phyloP scores from a whole-genome alignment of 1,284 basidiomycete genomes.

The Apiotrichum sp. region DNA sequence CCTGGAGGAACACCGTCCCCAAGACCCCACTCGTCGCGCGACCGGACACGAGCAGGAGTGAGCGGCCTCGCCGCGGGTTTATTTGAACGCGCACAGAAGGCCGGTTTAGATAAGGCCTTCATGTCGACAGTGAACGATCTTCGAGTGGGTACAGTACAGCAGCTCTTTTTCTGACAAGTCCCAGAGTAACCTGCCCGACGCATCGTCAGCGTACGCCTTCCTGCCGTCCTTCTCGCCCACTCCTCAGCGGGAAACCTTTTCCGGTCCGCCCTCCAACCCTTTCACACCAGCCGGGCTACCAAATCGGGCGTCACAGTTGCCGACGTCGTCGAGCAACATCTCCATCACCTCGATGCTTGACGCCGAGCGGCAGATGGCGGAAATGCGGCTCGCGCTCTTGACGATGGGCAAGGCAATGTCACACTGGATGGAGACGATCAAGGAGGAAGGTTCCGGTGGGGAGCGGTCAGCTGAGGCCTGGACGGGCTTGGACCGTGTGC shows the following conservation, averaged over 20 bases:
- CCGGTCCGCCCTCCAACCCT: not conserved
- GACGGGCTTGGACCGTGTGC: conserved; percentile 29
- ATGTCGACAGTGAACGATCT: conserved; percentile 43
- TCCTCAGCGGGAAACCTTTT: not conserved
- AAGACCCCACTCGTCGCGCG: not conserved
- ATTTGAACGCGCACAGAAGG: conserved; percentile 45
- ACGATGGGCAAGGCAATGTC: conserved; percentile 45
- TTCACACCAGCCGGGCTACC: conserved; percentile 13
- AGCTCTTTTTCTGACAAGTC: not conserved
- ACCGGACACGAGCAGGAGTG: conserved; percentile 19
- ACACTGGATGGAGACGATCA: conserved; percentile 33
- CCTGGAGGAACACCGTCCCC: not conserved
- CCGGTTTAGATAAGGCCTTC: conserved; percentile 46
- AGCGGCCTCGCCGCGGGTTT: conserved; percentile 42
- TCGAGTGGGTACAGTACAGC: conserved; percentile 22
- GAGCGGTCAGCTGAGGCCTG: conserved; percentile 15
- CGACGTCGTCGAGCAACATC: conserved; percentile 19
- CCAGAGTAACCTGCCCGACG: conserved; percentile 74
- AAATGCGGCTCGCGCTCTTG: conserved; percentile 40
- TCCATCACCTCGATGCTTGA: conserved; percentile 33
- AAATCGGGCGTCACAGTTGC: conserved; percentile 12
- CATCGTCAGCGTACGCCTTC: conserved; percentile 38
- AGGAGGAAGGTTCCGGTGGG: not conserved
- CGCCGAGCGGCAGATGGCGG: conserved; percentile 41
- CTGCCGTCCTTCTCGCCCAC: conserved; percentile 38